Percentiles rank a stretch among this genome's conserved stretches.
These are phyloP conservation scores for Rhizophlyctis rosea DNA, from an alignment of 192 early-diverging fungal genomes.

Conservation along the genomic window DNA sequence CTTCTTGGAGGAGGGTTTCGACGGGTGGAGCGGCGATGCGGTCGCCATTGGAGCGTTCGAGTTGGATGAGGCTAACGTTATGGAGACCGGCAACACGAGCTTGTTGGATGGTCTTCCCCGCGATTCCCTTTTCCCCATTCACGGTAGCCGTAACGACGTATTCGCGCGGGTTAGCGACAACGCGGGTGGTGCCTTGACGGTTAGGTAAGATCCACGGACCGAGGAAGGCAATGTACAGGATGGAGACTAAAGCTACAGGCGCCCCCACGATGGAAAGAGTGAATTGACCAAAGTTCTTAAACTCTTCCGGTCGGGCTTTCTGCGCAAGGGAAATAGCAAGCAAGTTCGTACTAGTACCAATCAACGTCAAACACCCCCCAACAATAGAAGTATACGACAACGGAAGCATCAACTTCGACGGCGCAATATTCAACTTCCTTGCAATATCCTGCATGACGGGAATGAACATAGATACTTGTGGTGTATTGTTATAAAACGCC, in stretches of 20 bases:
- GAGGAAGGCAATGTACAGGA: conserved; percentile 6
- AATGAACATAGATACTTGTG: conserved; percentile 5
- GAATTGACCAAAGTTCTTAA: conserved; percentile 19
- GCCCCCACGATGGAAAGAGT: conserved; percentile 4
- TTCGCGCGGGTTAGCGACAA: conserved; percentile 16
- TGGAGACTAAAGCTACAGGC: background rate
- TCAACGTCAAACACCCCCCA: conserved; percentile 4
- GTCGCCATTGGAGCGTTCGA: conserved; percentile 1
- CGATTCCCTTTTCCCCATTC: too few species aligned
- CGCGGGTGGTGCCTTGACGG: background rate
- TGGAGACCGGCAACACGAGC: background rate
- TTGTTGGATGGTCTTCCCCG: conserved; percentile 7
- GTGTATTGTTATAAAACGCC: conserved; percentile 5
- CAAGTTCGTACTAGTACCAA: conserved; percentile 13
- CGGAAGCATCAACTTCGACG: conserved; percentile 16
- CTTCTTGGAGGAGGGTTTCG: conserved; percentile 1
- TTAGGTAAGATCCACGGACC: conserved; percentile 7
- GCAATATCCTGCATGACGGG: background rate
- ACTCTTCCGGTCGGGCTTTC: conserved; percentile 12
- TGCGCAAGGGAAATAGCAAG: conserved; percentile 9
- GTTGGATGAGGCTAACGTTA: conserved; percentile 1
- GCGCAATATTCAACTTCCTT: conserved; percentile 5
- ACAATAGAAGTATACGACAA: conserved; percentile 10
- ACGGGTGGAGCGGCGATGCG: conserved; percentile 5
- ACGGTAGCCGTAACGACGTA: conserved; percentile 5